Evolutionary conservation across 164 flowering plant species (phyloP).

Genomic region (Liriodendron chinense): DNA sequence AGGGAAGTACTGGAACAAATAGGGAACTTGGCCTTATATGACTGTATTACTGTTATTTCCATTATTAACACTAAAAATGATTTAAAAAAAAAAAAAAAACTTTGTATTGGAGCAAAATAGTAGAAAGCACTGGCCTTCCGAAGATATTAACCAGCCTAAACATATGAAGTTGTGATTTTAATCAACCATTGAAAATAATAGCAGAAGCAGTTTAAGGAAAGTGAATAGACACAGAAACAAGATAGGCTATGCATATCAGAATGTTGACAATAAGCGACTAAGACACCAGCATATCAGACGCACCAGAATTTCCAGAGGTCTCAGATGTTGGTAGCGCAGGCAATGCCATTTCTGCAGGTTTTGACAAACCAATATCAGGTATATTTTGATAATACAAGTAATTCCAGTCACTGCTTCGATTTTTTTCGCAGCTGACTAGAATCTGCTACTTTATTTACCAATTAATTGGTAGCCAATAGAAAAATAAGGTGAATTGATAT

Average conservation of each 20-base stretch:
- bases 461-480: not conserved
- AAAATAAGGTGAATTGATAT: not conserved
- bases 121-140: not conserved
- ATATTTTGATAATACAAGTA: not conserved
- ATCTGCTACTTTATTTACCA: not conserved
- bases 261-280: not conserved
- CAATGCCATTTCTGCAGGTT: conserved; percentile 80
- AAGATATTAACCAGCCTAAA: not conserved
- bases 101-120: no score
- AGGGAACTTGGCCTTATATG: no score
- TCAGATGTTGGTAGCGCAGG: conserved; percentile 30
- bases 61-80: not conserved
- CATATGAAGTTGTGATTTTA: not conserved
- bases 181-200: not conserved
- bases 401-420: not conserved
- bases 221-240: not conserved
- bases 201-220: not conserved
- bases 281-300: conserved; percentile 5
- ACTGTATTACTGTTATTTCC: not conserved
- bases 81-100: no score
- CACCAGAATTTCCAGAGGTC: conserved; percentile 50
- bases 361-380: conserved; percentile 6
- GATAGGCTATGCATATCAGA: not conserved
- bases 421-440: not conserved
- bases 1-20: no score